A percentile compares a stretch with the other conserved stretches of the same genome.
phyloP scores from a whole-genome alignment of 2,329 filamentous ascomycete genomes.

The Bipolaris gigantea region DNA sequence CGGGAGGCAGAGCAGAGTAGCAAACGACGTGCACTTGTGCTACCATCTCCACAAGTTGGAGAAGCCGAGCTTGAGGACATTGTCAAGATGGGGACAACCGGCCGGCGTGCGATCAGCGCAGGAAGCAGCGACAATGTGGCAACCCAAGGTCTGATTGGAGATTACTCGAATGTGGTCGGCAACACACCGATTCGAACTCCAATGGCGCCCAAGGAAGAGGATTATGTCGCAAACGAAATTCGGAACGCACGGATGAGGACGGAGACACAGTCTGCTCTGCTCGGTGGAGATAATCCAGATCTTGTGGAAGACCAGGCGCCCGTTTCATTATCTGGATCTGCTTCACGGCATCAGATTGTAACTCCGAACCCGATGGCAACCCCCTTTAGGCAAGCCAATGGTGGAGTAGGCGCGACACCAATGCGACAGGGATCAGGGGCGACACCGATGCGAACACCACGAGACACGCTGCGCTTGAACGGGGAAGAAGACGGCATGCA shows the following conservation, averaged over 20 bases:
- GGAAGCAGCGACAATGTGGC: slow-evolving; percentile 79
- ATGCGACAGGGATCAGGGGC: slow-evolving; percentile 65
- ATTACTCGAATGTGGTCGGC: slow-evolving; percentile 79
- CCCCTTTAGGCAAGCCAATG: slow-evolving; percentile 67
- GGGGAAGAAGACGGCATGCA: slow-evolving; percentile 64
- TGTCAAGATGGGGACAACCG: slow-evolving; percentile 96
- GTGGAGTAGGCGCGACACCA: slow-evolving; percentile 68
- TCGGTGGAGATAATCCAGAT: slow-evolving; percentile 92
- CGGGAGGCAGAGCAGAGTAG: slow-evolving; percentile 96
- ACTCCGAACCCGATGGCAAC: slow-evolving; percentile 97
- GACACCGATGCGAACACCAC: slow-evolving; percentile 83
- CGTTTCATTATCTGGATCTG: slow-evolving; percentile 85
- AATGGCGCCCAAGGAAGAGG: slow-evolving; percentile 86
- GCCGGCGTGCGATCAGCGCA: slow-evolving; percentile 81
- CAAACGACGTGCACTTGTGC: slow-evolving; percentile 79
- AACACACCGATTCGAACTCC: slow-evolving; percentile 90
- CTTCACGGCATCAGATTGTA: slow-evolving; percentile 76
- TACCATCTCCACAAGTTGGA: slow-evolving; percentile 88
- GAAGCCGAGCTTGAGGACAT: slow-evolving; percentile 95
- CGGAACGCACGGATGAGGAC: slow-evolving; percentile 89
- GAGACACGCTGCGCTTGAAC: slow-evolving; percentile 86
- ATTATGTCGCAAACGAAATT: slow-evolving; percentile 95
- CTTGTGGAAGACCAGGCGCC: slow-evolving; percentile 79
- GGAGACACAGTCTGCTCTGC: slow-evolving; percentile 87
- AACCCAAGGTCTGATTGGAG: slow-evolving; percentile 81